Percentiles rank a stretch among this genome's conserved stretches.
Conservation (phyloP, 2,329 filamentous ascomycete genomes). For the Colletotrichum sp. region DNA sequence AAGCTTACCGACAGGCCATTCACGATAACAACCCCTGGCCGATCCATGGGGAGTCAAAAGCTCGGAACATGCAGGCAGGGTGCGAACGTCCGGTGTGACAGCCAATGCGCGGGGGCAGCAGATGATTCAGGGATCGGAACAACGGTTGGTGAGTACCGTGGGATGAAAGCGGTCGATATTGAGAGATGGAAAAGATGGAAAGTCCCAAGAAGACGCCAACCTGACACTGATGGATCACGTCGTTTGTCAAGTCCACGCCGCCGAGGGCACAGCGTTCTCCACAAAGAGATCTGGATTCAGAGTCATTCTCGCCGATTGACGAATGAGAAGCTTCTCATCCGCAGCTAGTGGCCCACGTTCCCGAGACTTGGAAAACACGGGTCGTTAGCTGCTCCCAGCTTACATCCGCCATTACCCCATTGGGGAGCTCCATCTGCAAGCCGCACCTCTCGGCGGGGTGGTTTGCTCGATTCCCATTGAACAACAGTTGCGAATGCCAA, state of each 20-base stretch:
- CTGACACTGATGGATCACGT: not conserved
- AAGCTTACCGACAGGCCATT: constrained; percentile 15
- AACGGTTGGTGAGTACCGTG: not conserved
- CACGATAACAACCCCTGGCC: not conserved
- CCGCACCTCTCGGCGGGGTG: not conserved
- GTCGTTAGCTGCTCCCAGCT: not conserved
- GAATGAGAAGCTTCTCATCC: not conserved
- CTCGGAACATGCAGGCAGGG: not conserved
- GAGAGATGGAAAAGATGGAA: not conserved
- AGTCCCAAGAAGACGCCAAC: not conserved
- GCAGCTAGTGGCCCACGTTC: not conserved
- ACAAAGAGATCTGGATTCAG: not conserved
- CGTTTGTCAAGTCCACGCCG: not conserved
- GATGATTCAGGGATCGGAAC: not conserved
- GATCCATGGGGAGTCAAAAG: not conserved
- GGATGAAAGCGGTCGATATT: not conserved
- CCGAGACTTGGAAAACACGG: not conserved
- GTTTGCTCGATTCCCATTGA: not conserved
- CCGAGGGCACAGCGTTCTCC: not conserved
- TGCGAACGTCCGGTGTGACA: not conserved
- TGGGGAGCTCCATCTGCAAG: not conserved
- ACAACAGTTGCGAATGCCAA: not conserved
- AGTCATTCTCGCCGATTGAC: not conserved
- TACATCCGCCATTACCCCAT: not conserved
- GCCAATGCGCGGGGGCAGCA: not conserved